These are phyloP conservation scores for Oryza glumipatula DNA, from an alignment of 176 grass and related monocot genomes.

Conservation along the genomic window DNA sequence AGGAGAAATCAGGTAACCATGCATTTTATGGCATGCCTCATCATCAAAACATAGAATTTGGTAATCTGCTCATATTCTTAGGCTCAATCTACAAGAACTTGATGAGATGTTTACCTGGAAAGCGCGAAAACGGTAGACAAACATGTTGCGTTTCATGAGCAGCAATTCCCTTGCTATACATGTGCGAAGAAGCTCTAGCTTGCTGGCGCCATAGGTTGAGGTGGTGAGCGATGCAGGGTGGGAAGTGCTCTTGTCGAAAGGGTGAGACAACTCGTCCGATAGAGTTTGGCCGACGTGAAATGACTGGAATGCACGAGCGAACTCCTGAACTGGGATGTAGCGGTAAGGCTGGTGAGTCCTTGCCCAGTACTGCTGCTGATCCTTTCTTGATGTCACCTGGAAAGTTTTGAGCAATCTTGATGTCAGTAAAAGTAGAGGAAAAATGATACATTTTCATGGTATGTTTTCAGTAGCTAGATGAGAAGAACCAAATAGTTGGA, in stretches of 20 bases:
- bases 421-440: background rate
- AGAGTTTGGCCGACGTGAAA: conserved; percentile 54
- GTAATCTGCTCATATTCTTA: background rate
- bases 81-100: background rate
- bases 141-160: conserved; percentile 70
- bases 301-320: conserved; percentile 50
- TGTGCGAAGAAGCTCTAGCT: conserved; percentile 50
- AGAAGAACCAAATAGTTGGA: background rate
- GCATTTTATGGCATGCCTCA: background rate
- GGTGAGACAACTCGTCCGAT: conserved; percentile 34
- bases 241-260: conserved; percentile 43
- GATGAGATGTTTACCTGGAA: conserved; percentile 48
- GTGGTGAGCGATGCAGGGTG: conserved; percentile 62
- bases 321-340: conserved; percentile 59
- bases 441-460: background rate
- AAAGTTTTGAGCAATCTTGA: background rate
- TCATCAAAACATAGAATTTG: background rate
- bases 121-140: conserved; percentile 59
- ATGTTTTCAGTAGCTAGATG: background rate
- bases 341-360: conserved; percentile 21
- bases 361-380: conserved; percentile 62
- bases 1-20: background rate
- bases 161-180: conserved; percentile 51
- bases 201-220: conserved; percentile 49
- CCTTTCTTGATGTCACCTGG: conserved; percentile 67